phyloP scores from a whole-genome alignment of 306 rosid genomes.

The Vigna unguiculata region DNA sequence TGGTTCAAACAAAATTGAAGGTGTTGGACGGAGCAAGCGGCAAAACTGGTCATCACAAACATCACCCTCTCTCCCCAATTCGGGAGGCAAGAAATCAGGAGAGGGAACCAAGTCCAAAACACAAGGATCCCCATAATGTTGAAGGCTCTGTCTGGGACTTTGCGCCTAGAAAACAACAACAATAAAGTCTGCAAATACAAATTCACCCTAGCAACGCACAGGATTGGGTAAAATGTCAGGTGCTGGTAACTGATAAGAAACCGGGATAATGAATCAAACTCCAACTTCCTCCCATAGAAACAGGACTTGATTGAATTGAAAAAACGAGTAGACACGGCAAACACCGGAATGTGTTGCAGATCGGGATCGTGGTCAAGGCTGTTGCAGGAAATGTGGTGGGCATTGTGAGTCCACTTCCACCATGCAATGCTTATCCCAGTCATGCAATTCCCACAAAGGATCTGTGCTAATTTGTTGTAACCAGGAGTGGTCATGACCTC shows the following conservation, averaged over 20 bases:
- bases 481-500: conserved; percentile 60
- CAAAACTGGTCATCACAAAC: conserved; percentile 69
- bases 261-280: conserved; percentile 75
- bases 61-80: conserved; percentile 75
- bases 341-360: conserved; percentile 85
- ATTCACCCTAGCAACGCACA: conserved; percentile 73
- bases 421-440: conserved; percentile 94
- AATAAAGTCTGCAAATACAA: conserved; percentile 71
- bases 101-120: conserved; percentile 92
- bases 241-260: conserved; percentile 81
- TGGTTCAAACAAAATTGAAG: conserved; percentile 78
- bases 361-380: conserved; percentile 91
- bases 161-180: conserved; percentile 57
- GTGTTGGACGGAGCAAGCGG: conserved; percentile 70
- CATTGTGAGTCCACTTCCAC: conserved; percentile 98
- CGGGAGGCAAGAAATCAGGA: conserved; percentile 66
- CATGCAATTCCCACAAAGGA: conserved; percentile 81
- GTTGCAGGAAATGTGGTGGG: conserved; percentile 86
- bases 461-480: conserved; percentile 61
- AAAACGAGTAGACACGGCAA: conserved; percentile 69
- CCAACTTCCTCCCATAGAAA: conserved; percentile 72
- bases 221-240: conserved; percentile 73
- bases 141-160: conserved; percentile 63
- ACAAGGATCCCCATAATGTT: conserved; percentile 71
- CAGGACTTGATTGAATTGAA: conserved; percentile 63